These are phyloP conservation scores for Candida odintsovae DNA, from an alignment of 805 yeast genomes.

Conservation along the genomic window DNA sequence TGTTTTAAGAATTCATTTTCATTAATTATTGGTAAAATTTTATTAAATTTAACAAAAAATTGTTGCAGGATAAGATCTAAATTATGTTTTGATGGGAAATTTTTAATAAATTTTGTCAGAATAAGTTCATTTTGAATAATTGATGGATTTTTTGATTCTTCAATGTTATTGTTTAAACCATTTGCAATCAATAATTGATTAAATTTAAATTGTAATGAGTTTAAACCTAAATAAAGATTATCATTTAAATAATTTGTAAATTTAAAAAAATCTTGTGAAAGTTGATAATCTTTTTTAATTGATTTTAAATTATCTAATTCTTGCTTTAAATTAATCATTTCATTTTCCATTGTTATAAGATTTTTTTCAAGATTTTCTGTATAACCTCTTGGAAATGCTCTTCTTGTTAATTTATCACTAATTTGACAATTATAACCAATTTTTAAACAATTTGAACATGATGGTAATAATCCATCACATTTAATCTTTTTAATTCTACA, in stretches of 20 bases:
- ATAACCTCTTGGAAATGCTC: constrained; percentile 78
- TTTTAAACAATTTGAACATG: constrained; percentile 59
- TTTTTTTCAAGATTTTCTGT: constrained; percentile 68
- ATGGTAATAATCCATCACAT: constrained; percentile 67
- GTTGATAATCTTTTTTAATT: background rate
- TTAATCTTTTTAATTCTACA: constrained; percentile 72
- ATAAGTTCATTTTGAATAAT: too few species aligned
- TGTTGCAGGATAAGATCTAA: constrained; percentile 22
- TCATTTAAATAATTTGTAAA: constrained; percentile 19
- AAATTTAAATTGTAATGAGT: constrained; percentile 18
- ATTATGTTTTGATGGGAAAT: constrained; percentile 23
- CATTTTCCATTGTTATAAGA: constrained; percentile 55
- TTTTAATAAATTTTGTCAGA: constrained; percentile 17
- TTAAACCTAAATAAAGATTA: constrained; percentile 21
- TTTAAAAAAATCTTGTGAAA: constrained; percentile 19
- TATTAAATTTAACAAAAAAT: constrained; percentile 21
- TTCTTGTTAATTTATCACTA: constrained; percentile 65
- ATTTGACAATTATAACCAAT: constrained; percentile 66
- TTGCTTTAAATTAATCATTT: constrained; percentile 34
- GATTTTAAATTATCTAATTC: constrained; percentile 28
- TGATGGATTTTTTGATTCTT: constrained; percentile 26
- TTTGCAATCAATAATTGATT: constrained; percentile 9
- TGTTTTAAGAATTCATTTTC: constrained; percentile 19
- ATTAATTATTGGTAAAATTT: constrained; percentile 22
- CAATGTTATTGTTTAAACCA: constrained; percentile 19